Evolutionary conservation across 306 rosid genomes (phyloP).

Genomic region (Prunus salicina): DNA sequence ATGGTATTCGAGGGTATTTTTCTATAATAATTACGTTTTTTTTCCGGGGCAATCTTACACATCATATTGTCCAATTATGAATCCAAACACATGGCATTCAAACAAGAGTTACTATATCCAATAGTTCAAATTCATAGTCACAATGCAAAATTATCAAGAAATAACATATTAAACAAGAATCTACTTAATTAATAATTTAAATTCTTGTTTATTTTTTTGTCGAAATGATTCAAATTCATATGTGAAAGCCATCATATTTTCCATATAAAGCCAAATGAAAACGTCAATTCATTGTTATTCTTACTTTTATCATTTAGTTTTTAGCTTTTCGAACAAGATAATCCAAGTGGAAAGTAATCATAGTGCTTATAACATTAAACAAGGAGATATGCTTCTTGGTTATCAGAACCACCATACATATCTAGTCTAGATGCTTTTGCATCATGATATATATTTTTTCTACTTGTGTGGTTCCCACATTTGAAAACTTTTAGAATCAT

Average conservation of each 20-base stretch:
- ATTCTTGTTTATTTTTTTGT: too few species aligned
- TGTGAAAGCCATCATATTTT: too few species aligned
- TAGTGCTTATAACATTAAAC: neutral
- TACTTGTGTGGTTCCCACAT: slow-evolving; percentile 25
- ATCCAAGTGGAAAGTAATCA: neutral
- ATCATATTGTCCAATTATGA: neutral
- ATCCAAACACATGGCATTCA: neutral
- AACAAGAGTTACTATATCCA: neutral
- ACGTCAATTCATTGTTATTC: neutral
- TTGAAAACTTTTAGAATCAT: slow-evolving; percentile 43
- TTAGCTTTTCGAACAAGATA: neutral
- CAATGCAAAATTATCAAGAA: neutral
- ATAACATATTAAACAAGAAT: neutral
- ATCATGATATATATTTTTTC: neutral
- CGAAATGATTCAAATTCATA: too few species aligned
- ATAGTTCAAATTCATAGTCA: neutral
- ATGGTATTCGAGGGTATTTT: too few species aligned
- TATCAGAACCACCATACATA: slow-evolving; percentile 2
- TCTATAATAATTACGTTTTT: neutral
- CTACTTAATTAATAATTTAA: neutral
- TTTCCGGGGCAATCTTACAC: neutral
- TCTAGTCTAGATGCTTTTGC: slow-evolving; percentile 9
- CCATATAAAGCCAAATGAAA: neutral
- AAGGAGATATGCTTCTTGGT: slow-evolving; percentile 11
- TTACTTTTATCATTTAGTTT: neutral